Base-by-base conservation (phyloP, 257 asterid species). In the Handroanthus guayacan region DNA sequence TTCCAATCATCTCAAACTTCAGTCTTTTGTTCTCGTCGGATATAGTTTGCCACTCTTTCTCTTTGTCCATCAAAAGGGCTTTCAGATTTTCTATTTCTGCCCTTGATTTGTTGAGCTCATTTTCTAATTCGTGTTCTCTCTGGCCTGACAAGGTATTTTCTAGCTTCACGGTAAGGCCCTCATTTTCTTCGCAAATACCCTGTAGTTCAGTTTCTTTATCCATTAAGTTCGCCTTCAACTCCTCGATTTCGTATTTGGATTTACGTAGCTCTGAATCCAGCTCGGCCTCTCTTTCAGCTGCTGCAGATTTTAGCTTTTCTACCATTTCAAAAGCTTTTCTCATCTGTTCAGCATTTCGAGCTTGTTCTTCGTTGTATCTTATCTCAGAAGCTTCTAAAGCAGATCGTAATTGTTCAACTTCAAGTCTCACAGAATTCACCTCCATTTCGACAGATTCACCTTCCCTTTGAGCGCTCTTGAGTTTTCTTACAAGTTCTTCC, bases 151-250 rank as follows among this genome's bases (percentile, higher is more conserved):
- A 58, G 0, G 71, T 58, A n/a, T 56, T 86, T 75, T 79, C 86
- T 0, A 91, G 84, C 80, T 86, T 80, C 47, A 20, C 45, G 8
- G 74, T 82, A 13, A 95, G 89, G 34, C 80, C 74, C 56, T 88
- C 98, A 13, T 95, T 95, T 84, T 93, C 97, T 81, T 93, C 97
- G 6, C 91, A 87, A 20, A 93, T 91, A 13, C 96, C 93, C 66
- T 95, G 98, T 72, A 95, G 67, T 77, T 93, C 97, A 2, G 93
- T 90, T 72, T 95, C 98, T 78, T 93, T 95, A 58, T 93, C 97
- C 98, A 95, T 89, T 20, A 95, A 82, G 67, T 91, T 88, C 0
- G 94, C 97, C 83, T 85, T 93, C 71, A 95, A 63, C 81, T 93
- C 97, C 82, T 95, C 97, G 1, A 93, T 84, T 73, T 87, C 89